phyloP scores from a whole-genome alignment of 73 alveolate genomes.

The Diophrys sp. region DNA sequence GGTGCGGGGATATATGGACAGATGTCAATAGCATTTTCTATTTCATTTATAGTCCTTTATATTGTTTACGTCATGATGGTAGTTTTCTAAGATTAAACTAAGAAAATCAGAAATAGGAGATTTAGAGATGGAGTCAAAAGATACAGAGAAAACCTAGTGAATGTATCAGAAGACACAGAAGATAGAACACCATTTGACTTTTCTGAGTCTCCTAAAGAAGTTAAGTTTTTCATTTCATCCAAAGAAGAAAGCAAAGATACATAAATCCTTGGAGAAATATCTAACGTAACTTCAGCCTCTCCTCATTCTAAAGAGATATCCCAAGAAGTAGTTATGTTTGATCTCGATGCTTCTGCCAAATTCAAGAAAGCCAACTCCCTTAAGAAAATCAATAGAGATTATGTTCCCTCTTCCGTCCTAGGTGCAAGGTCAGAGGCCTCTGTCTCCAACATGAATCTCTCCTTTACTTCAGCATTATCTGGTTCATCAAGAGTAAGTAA shows the following conservation, averaged over 20 bases:
- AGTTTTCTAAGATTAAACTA: constrained; percentile 5
- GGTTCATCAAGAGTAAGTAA: neutral
- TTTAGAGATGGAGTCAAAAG: neutral
- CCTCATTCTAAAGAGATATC: neutral
- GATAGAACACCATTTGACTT: too few relatives aligned
- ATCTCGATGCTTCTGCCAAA: neutral
- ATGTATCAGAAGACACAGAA: neutral
- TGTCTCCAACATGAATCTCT: too few relatives aligned
- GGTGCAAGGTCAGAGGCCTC: too few relatives aligned
- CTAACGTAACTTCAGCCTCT: too few relatives aligned
- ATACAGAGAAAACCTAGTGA: neutral
- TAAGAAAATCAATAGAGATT: neutral
- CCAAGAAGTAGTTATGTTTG: neutral
- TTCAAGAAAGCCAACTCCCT: neutral
- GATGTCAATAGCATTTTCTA: constrained; percentile 1
- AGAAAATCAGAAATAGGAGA: too few relatives aligned
- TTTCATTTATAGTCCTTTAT: constrained; percentile 4
- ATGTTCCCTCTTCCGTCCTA: neutral
- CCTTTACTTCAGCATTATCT: neutral
- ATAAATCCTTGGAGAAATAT: too few relatives aligned
- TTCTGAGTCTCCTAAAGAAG: too few relatives aligned
- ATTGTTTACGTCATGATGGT: neutral
- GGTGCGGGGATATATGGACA: constrained; percentile 14
- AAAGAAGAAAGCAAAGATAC: too few relatives aligned
- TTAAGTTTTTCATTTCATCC: too few relatives aligned